phyloP scores from a whole-genome alignment of 1,139 yeast species.

The Suhomyces kunorum region DNA sequence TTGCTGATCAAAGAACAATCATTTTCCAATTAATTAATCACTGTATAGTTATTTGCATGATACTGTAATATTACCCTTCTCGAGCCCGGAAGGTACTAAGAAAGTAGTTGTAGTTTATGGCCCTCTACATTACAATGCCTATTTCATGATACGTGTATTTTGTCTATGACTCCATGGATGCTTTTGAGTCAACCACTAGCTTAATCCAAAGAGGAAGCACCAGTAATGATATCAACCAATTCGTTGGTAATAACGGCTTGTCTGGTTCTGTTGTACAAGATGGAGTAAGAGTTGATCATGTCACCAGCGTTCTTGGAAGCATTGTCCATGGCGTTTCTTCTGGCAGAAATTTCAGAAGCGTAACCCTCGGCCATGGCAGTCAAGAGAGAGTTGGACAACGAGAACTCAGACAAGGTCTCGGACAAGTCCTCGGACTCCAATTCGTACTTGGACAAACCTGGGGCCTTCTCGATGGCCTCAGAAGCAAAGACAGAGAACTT shows the following conservation, averaged over 20 bases:
- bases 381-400: conserved; percentile 86
- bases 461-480: conserved; percentile 77
- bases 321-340: conserved; percentile 99
- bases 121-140: background rate
- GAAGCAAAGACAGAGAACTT: conserved; percentile 66
- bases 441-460: conserved; percentile 83
- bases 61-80: conserved; percentile 2
- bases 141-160: conserved; percentile 14
- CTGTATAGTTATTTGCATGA: background rate
- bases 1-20: no score
- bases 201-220: conserved; percentile 97
- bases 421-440: conserved; percentile 72
- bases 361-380: conserved; percentile 97
- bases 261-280: conserved; percentile 98
- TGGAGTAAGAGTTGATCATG: conserved; percentile 94
- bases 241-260: conserved; percentile 99
- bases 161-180: conserved; percentile 9
- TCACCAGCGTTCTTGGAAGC: conserved; percentile 99
- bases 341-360: conserved; percentile 96
- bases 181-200: conserved; percentile 9
- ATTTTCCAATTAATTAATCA: no score
- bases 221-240: conserved; percentile 98
- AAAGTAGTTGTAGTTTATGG: no score
- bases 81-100: background rate
- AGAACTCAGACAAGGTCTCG: conserved; percentile 74